Evolutionary conservation across 768 basidiomycete genomes (phyloP).

Genomic region (Trametes gibbosa): DNA sequence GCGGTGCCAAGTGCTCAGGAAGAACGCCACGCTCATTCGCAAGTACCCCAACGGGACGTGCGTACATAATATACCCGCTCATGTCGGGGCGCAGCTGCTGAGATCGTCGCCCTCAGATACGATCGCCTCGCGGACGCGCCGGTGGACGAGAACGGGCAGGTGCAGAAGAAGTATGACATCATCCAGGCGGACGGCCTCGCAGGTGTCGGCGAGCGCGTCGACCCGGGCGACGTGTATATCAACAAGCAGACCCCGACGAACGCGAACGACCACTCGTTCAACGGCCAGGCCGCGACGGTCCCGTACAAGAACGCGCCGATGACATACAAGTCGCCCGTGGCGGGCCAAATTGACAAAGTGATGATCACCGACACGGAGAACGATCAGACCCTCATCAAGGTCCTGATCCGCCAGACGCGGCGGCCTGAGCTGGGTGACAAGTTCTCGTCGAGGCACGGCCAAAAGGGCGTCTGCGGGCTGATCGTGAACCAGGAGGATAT

Average conservation of each 20-base stretch:
- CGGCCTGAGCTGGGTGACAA: slow-evolving; percentile 97
- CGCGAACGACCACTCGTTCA: slow-evolving; percentile 88
- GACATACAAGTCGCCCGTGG: slow-evolving; percentile 90
- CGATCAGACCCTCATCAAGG: slow-evolving; percentile 95
- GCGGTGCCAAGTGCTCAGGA: slow-evolving; percentile 94
- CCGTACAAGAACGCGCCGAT: slow-evolving; percentile 92
- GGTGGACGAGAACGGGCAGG: slow-evolving; percentile 73
- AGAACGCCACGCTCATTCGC: slow-evolving; percentile 90
- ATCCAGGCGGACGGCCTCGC: slow-evolving; percentile 92
- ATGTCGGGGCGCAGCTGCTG: slow-evolving; percentile 1
- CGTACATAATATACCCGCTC: slow-evolving; percentile 36
- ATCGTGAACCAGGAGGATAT: slow-evolving; percentile 99
- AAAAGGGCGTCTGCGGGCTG: slow-evolving; percentile 98
- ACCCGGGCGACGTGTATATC: slow-evolving; percentile 91
- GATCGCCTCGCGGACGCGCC: slow-evolving; percentile 95
- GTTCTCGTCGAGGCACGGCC: slow-evolving; percentile 96
- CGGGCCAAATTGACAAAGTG: slow-evolving; percentile 95
- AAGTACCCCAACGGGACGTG: slow-evolving; percentile 97
- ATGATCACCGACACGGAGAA: slow-evolving; percentile 96
- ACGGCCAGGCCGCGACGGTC: slow-evolving; percentile 76
- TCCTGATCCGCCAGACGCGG: slow-evolving; percentile 94
- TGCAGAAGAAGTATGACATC: slow-evolving; percentile 84
- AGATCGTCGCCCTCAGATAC: slow-evolving; percentile 46
- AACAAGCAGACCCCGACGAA: slow-evolving; percentile 97
- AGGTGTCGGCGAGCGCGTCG: slow-evolving; percentile 91